Conservation (phyloP, 2,329 filamentous ascomycete species). For the Arachnopeziza araneosa region DNA sequence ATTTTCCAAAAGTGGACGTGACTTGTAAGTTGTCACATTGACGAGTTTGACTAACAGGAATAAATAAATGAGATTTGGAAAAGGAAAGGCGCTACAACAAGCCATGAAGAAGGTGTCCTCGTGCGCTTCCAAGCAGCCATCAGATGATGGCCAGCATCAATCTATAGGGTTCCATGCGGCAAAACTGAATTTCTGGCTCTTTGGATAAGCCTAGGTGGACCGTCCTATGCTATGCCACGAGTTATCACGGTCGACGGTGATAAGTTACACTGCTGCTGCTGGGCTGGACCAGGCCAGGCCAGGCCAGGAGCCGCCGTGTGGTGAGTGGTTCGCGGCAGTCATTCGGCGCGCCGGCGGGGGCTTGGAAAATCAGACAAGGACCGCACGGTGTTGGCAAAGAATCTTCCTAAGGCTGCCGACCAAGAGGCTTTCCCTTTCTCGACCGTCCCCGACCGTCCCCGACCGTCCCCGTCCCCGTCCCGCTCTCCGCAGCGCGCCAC, state of each 20-base stretch:
- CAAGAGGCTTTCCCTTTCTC: background rate
- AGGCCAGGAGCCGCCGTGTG: background rate
- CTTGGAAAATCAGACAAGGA: background rate
- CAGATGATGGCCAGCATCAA: slow-evolving; percentile 5
- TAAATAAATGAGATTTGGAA: background rate
- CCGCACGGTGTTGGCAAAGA: background rate
- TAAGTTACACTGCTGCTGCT: background rate
- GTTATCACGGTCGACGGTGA: background rate
- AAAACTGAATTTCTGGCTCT: background rate
- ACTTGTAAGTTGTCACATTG: background rate
- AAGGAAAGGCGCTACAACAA: background rate
- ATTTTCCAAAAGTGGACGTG: background rate
- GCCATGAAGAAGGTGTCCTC: background rate
- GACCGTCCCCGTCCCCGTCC: background rate
- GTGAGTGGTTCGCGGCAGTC: background rate
- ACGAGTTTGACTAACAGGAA: background rate
- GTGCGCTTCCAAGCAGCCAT: background rate
- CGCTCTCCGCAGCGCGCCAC: background rate
- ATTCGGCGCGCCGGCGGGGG: background rate
- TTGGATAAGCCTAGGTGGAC: background rate
- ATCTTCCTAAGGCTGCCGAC: background rate
- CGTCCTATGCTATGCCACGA: background rate
- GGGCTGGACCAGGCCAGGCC: no score
- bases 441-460: background rate
- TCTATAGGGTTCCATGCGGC: slow-evolving; percentile 12